These are phyloP conservation scores for Hygrocybe punicea DNA, from an alignment of 768 basidiomycete genomes.

Conservation along the genomic window DNA sequence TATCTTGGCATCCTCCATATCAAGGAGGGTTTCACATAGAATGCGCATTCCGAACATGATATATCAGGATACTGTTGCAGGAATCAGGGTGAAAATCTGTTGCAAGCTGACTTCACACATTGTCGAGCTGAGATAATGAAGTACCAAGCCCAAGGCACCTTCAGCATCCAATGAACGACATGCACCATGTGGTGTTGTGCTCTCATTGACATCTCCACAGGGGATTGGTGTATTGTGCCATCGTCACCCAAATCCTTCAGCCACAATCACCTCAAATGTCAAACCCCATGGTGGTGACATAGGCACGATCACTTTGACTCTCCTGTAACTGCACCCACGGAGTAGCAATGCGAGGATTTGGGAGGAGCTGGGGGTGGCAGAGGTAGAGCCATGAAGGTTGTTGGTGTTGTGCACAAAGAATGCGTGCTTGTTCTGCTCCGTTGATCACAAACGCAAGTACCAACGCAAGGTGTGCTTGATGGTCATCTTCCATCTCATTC, in stretches of 20 bases:
- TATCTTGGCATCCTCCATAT: slow-evolving; percentile 27
- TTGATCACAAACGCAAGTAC: no score
- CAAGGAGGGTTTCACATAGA: slow-evolving; percentile 26
- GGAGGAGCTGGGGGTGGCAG: slow-evolving; percentile 28
- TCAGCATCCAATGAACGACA: slow-evolving; percentile 36
- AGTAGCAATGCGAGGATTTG: slow-evolving; percentile 31
- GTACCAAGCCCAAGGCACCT: slow-evolving; percentile 40
- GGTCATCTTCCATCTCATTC: no score
- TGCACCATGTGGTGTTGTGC: slow-evolving; percentile 20
- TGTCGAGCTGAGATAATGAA: slow-evolving; percentile 43
- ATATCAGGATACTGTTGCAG: slow-evolving; percentile 36
- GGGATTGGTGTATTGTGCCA: slow-evolving; percentile 30
- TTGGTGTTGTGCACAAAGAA: not conserved
- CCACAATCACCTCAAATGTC: slow-evolving; percentile 37
- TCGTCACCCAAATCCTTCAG: slow-evolving; percentile 30
- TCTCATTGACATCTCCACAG: slow-evolving; percentile 21
- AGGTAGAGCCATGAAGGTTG: slow-evolving; percentile 23
- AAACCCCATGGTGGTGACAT: slow-evolving; percentile 41
- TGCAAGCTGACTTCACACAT: slow-evolving; percentile 40
- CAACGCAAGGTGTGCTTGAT: no score
- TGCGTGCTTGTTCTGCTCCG: no score
- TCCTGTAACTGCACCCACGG: slow-evolving; percentile 36
- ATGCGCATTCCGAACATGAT: slow-evolving; percentile 32
- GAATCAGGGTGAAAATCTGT: slow-evolving; percentile 46
- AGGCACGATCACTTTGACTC: slow-evolving; percentile 26